phyloP scores from a whole-genome alignment of 169 alveolate genomes.

The Plasmodium inui region DNA sequence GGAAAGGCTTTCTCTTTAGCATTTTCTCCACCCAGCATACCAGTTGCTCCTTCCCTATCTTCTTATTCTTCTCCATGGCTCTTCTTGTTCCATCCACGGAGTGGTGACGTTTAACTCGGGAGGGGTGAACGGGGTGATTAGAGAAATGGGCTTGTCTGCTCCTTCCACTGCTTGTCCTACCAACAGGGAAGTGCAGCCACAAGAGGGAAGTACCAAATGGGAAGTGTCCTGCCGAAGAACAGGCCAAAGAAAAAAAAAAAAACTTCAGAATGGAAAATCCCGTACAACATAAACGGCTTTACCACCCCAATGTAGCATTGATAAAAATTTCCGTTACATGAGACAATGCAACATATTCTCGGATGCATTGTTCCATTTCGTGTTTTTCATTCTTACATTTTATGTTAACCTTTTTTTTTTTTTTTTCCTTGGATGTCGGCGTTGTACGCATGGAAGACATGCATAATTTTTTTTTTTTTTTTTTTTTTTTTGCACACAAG shows the following conservation, averaged over 20 bases:
- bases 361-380: not conserved
- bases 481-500: not conserved
- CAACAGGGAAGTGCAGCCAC: not conserved
- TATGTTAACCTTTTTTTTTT: not conserved
- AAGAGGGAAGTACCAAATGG: not conserved
- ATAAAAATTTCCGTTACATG: not conserved
- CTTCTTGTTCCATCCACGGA: not conserved
- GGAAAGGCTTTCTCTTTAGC: slow-evolving; percentile 14
- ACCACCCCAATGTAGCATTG: not conserved
- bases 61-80: slow-evolving; percentile 15
- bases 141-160: not conserved
- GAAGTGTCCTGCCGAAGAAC: not conserved
- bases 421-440: not conserved
- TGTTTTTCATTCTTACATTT: not conserved
- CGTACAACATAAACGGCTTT: not conserved
- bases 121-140: not conserved
- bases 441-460: not conserved
- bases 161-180: not conserved
- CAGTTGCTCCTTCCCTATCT: slow-evolving; percentile 74
- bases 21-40: slow-evolving; percentile 53
- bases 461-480: not conserved
- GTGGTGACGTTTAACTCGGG: not conserved
- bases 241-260: not conserved
- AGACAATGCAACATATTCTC: not conserved
- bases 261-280: not conserved